Percentiles rank a stretch among this genome's conserved stretches.
These are phyloP conservation scores for Pichia sp. DNA, from an alignment of 1,139 yeast species.

Conservation along the genomic window DNA sequence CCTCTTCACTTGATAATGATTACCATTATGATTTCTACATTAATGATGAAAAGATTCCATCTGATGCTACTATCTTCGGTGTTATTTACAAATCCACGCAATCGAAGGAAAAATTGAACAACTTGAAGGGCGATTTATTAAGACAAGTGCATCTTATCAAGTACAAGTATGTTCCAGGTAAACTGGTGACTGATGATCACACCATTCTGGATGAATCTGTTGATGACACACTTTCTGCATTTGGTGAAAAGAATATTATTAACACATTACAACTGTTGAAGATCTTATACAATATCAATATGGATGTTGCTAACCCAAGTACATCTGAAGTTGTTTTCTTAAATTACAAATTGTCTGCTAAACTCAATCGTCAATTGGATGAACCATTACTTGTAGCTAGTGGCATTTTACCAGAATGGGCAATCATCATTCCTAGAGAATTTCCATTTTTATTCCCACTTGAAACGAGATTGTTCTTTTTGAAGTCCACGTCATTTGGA, in stretches of 20 bases:
- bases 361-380: constrained; percentile 82
- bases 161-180: constrained; percentile 45
- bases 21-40: constrained; percentile 61
- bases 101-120: constrained; percentile 33
- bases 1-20: constrained; percentile 17
- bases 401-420: constrained; percentile 88
- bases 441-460: constrained; percentile 86
- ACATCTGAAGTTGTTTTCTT: constrained; percentile 52
- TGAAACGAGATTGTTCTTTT: constrained; percentile 72
- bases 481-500: constrained; percentile 91
- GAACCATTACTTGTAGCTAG: constrained; percentile 89
- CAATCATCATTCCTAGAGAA: constrained; percentile 64
- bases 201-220: constrained; percentile 33
- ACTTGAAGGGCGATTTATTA: constrained; percentile 38
- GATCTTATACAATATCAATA: constrained; percentile 49
- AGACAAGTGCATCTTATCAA: constrained; percentile 49
- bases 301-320: constrained; percentile 32
- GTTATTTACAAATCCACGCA: constrained; percentile 59
- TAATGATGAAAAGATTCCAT: constrained; percentile 60
- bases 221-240: constrained; percentile 33
- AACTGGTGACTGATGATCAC: constrained; percentile 8
- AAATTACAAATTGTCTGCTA: constrained; percentile 84
- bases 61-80: constrained; percentile 76
- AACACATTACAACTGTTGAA: constrained; percentile 56
- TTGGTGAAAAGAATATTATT: constrained; percentile 46